Evolutionary conservation across 805 yeast species (phyloP).

Genomic region (Saccharomycopsis sp.): DNA sequence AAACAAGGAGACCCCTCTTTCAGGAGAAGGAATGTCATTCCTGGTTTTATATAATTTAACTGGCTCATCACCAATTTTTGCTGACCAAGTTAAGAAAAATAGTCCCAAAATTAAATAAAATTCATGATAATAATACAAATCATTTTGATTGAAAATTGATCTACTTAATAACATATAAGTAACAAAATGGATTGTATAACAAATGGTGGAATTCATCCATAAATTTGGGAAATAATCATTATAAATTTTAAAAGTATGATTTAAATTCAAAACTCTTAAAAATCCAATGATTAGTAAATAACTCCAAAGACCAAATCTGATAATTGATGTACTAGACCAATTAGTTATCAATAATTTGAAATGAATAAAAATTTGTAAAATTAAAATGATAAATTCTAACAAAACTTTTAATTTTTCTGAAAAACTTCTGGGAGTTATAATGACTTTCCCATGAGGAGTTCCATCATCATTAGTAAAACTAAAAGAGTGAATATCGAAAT

Average conservation of each 20-base stretch:
- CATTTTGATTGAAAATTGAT: conserved; percentile 37
- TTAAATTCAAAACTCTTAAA: conserved; percentile 26
- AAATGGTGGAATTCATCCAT: conserved; percentile 50
- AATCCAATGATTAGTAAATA: conserved; percentile 24
- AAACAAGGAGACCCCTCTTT: conserved; percentile 53
- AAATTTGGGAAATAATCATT: conserved; percentile 38
- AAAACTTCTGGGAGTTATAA: conserved; percentile 36
- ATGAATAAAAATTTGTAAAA: conserved; percentile 30
- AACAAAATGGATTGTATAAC: conserved; percentile 38
- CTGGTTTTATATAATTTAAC: conserved; percentile 36
- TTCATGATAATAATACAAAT: conserved; percentile 38
- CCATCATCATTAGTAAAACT: conserved; percentile 49
- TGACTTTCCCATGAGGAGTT: conserved; percentile 40
- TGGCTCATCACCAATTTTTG: conserved; percentile 56
- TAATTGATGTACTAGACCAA: conserved; percentile 15
- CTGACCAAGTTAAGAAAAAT: conserved; percentile 41
- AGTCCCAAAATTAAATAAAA: conserved; percentile 36
- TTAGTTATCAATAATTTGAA: conserved; percentile 21
- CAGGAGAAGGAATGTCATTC: conserved; percentile 62
- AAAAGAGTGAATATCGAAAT: conserved; percentile 52
- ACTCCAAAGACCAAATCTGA: conserved; percentile 24
- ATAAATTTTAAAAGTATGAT: conserved; percentile 21
- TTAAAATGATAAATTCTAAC: conserved; percentile 36
- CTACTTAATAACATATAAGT: conserved; percentile 43
- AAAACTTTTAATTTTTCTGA: conserved; percentile 44